Percentiles rank a stretch among this genome's conserved stretches.
These are phyloP conservation scores for Phytophthora ohioensis DNA, from an alignment of 352 stramenopile genomes.

Conservation along the genomic window DNA sequence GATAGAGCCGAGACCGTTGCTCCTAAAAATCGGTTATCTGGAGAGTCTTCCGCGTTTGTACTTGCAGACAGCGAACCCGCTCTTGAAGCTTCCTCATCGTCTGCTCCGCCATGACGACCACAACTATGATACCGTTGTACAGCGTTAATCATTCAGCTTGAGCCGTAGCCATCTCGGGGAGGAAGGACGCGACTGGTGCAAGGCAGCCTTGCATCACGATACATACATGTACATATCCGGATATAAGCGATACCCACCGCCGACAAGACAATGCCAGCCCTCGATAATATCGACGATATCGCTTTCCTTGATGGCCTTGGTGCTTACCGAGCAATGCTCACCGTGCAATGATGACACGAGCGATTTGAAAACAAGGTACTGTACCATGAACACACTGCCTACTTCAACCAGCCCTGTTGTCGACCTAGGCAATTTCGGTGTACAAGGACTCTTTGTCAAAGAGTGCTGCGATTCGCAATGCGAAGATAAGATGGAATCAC, in stretches of 20 bases:
- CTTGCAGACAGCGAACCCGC: too few species aligned
- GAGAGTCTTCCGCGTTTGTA: too few species aligned
- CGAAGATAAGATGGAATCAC: background rate
- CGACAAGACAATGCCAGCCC: too few species aligned
- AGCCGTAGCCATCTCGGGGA: conserved; percentile 11
- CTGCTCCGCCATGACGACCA: background rate
- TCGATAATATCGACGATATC: background rate
- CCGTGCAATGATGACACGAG: conserved; percentile 9
- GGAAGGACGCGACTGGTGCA: background rate
- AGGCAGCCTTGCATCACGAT: background rate
- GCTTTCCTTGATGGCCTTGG: background rate
- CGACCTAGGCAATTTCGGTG: conserved; percentile 16
- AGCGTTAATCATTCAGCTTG: conserved; percentile 4
- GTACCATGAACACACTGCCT: conserved; percentile 10
- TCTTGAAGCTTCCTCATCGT: background rate
- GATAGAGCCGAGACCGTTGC: too few species aligned
- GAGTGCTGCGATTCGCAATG: background rate
- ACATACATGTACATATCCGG: too few species aligned
- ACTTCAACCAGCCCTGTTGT: conserved; percentile 16
- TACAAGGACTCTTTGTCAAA: too few species aligned
- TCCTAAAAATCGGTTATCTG: too few species aligned
- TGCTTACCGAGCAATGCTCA: conserved; percentile 9
- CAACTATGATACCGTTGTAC: background rate
- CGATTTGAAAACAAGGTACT: conserved; percentile 20
- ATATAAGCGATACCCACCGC: too few species aligned